Evolutionary conservation across 2,329 filamentous ascomycete genomes (phyloP), one percentile per base, ranked within the genome.

Genomic region (Juglanconis oblonga): DNA sequence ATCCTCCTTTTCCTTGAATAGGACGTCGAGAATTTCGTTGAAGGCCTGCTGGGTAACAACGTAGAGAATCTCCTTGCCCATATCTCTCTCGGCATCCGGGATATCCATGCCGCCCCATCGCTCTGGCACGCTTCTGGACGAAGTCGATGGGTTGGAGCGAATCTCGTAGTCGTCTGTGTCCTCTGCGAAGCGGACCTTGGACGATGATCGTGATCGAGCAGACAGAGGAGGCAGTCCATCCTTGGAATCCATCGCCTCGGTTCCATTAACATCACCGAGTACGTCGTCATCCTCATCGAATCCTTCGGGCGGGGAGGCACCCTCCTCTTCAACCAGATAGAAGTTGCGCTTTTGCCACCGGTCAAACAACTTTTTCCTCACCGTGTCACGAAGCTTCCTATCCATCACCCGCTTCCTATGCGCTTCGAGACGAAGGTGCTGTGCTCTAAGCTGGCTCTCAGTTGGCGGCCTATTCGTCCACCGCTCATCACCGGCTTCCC

Each of bases 31-130:
- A 2, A 98, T 79, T 74, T 98, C 92, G 69, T 98, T 97, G 76
- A 97, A 91, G 0, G 92, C 90, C 73, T 97, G 90, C 72, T 97
- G 92, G 0, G 91, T 92, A 36, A 96, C 87, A 71, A 97, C 91
- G 69, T 96, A 97, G 1, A 98, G 78, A 4, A 97, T 89, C 70
- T 98, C 92, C 66, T 89, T 91, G 42, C 91, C 92, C 5, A 91
- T 87, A 71, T 97, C 92, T 61, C 83, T 84, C 72, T 97, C 92
- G 1, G 89, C 87, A 65, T 90, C 86, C 1, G 90, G 89, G 14
- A 96, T 87, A 55, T 92, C 89, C 72, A 91, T 88, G 17, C 88
- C 88, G 52, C 88, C 88, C 87, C 88, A 92, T 59, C 88, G 82
- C 71, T 93, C 88, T 11, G 89, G 86, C 8, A 89, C 80, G 68